A percentile compares a stretch with the other conserved stretches of the same genome.
Evolutionary conservation across 768 basidiomycete genomes (phyloP).

Genomic region (Collybiopsis luxurians): DNA sequence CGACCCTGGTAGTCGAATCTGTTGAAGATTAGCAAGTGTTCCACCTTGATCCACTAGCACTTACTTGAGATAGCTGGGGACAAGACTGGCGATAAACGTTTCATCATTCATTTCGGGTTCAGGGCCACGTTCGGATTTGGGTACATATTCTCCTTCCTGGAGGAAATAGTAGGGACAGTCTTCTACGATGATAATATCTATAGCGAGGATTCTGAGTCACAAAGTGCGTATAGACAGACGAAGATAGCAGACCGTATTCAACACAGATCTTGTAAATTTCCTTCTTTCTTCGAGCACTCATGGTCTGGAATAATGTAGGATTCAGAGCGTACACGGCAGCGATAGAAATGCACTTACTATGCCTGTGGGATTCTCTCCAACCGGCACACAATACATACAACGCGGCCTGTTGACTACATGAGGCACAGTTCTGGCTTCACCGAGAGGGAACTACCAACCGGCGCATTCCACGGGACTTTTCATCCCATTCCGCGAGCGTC

Average conservation of each 20-base stretch:
- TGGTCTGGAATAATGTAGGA: conserved; percentile 49
- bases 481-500: conserved; percentile 67
- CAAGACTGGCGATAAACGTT: conserved; percentile 50
- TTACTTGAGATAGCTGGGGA: conserved; percentile 60
- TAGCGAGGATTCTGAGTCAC: background rate
- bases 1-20: conserved; percentile 77
- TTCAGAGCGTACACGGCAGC: too few species aligned
- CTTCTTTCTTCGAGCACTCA: conserved; percentile 62
- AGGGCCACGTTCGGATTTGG: conserved; percentile 32
- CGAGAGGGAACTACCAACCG: too few species aligned
- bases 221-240: background rate
- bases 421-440: background rate
- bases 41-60: background rate
- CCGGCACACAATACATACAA: conserved; percentile 71
- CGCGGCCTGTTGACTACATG: conserved; percentile 46
- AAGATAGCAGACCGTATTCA: conserved; percentile 61
- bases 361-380: conserved; percentile 87
- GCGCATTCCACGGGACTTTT: conserved; percentile 46
- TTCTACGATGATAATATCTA: conserved; percentile 77
- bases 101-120: conserved; percentile 29
- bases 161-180: conserved; percentile 82
- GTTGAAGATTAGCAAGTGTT: background rate
- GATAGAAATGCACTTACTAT: conserved; percentile 40
- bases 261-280: conserved; percentile 79
- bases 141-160: conserved; percentile 56